phyloP scores from a whole-genome alignment of 495 filamentous ascomycete species.

The Poronia punctata region DNA sequence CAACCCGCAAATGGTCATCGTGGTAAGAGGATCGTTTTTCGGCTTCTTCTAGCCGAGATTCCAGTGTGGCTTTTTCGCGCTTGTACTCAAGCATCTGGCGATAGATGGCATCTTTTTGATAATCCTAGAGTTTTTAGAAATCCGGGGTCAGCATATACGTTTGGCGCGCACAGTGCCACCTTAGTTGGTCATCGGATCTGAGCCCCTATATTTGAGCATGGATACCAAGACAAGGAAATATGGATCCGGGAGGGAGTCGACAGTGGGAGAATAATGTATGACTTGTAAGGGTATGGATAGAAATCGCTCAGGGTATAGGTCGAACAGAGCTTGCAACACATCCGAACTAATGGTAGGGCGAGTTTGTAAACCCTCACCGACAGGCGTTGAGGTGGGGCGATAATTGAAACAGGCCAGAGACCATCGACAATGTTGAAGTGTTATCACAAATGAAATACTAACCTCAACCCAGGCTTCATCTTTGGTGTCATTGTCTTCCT shows the following conservation, averaged over 20 bases:
- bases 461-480: slow-evolving; percentile 79
- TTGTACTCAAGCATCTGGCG: slow-evolving; percentile 98
- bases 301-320: slow-evolving; percentile 15
- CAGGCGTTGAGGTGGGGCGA: too few species aligned
- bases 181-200: too few species aligned
- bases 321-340: too few species aligned
- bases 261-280: slow-evolving; percentile 22
- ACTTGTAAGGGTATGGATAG: slow-evolving; percentile 28
- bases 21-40: slow-evolving; percentile 69
- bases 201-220: too few species aligned
- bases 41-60: slow-evolving; percentile 66
- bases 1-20: slow-evolving; percentile 82
- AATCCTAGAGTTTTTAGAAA: slow-evolving; percentile 59
- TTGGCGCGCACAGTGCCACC: too few species aligned
- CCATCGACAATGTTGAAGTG: too few species aligned
- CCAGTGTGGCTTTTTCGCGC: slow-evolving; percentile 71
- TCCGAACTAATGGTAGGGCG: too few species aligned
- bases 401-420: too few species aligned
- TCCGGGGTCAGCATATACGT: slow-evolving; percentile 22
- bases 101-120: slow-evolving; percentile 95
- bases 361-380: slow-evolving; percentile 1
- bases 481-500: slow-evolving; percentile 70
- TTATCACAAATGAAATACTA: too few species aligned
- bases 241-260: too few species aligned
- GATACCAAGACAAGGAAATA: too few species aligned